These are phyloP conservation scores for Ceratocystis harringtonii DNA, from an alignment of 2,329 filamentous ascomycete species.

Conservation along the genomic window DNA sequence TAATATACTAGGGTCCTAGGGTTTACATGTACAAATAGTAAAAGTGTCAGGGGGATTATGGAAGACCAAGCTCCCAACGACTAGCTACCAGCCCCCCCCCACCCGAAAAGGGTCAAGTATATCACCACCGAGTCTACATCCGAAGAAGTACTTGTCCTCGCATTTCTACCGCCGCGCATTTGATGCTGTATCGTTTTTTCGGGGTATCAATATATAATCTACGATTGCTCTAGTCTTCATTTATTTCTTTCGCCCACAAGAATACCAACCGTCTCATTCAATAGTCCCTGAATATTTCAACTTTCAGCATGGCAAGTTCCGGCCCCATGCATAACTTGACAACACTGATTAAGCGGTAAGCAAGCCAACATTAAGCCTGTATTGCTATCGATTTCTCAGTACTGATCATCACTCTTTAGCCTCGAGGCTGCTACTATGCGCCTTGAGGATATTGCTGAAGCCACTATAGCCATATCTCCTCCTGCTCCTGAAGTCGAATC, in stretches of 20 bases:
- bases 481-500: slow-evolving; percentile 30
- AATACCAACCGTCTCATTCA: background rate
- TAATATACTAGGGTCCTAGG: too few species aligned
- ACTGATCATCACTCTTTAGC: slow-evolving; percentile 33
- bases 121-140: too few species aligned
- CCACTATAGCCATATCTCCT: slow-evolving; percentile 45
- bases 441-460: slow-evolving; percentile 86
- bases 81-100: too few species aligned
- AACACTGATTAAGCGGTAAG: slow-evolving; percentile 94
- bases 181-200: too few species aligned
- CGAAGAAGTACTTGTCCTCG: too few species aligned
- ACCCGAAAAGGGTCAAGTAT: too few species aligned
- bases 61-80: too few species aligned
- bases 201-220: background rate
- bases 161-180: too few species aligned
- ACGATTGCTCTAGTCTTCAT: background rate
- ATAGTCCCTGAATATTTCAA: background rate
- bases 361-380: slow-evolving; percentile 17
- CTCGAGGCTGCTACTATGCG: slow-evolving; percentile 94
- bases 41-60: too few species aligned
- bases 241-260: background rate
- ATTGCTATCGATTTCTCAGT: background rate
- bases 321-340: slow-evolving; percentile 93
- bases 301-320: slow-evolving; percentile 47
- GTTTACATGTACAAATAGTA: too few species aligned